Conservation (phyloP, 345 rosid genomes). For the Hypericum androsaemum region DNA sequence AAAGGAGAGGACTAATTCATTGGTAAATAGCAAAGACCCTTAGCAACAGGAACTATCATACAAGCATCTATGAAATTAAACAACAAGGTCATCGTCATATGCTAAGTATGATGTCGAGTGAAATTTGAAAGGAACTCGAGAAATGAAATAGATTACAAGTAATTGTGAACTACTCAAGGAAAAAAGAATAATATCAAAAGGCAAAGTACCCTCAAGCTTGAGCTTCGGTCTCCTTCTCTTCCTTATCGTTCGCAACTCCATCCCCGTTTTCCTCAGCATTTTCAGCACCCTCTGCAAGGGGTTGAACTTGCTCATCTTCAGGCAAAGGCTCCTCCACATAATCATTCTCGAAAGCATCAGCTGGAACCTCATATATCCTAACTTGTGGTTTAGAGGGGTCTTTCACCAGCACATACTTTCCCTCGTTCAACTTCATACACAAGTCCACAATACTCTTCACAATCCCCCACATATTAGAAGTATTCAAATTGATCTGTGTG, state of each 20-base stretch:
- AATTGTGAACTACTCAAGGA: no score
- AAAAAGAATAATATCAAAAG: no score
- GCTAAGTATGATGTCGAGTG: no score
- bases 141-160: no score
- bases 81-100: no score
- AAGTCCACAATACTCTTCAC: slow-evolving; percentile 85
- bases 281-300: slow-evolving; percentile 52
- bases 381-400: slow-evolving; percentile 94
- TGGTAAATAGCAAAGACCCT: no score
- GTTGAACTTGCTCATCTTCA: slow-evolving; percentile 78
- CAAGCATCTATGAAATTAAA: no score
- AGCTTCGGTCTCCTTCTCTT: slow-evolving; percentile 39
- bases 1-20: no score
- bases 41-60: no score
- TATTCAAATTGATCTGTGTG: slow-evolving; percentile 78
- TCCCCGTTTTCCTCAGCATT: slow-evolving; percentile 32
- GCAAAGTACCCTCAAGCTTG: slow-evolving; percentile 38
- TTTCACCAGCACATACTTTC: slow-evolving; percentile 87
- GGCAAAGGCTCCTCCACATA: slow-evolving; percentile 92
- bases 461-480: slow-evolving; percentile 93
- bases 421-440: slow-evolving; percentile 89
- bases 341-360: slow-evolving; percentile 97
- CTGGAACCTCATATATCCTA: slow-evolving; percentile 89
- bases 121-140: no score
- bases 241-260: slow-evolving; percentile 36